Base-by-base conservation (phyloP, 2,329 filamentous ascomycete species). In the Leptographium galeiforme region DNA sequence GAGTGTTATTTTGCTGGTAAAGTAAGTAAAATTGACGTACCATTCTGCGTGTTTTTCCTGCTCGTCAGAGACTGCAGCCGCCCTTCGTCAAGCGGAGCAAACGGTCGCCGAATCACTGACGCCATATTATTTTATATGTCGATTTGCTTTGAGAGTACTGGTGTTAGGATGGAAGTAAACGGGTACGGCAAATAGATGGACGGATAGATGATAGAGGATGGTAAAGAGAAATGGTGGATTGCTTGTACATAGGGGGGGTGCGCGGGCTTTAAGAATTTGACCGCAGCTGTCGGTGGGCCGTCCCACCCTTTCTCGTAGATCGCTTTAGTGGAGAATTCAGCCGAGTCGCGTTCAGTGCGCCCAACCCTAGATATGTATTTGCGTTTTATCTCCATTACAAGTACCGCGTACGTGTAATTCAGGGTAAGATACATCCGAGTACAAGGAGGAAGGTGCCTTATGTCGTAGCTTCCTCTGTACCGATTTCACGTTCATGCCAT, bases 31-130 rank as follows among this genome's bases (percentile, higher is more conserved):
- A 25, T 12, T 25, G 54, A 72, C 77, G 61, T 77, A 84, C 81
- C 77, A 73, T 84, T 84, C 64, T 90, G 86, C 67, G 82, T 76
- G 67, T 90, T 90, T 74, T 89, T 91, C 50, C 84, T 70, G 68
- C 81, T 88, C 32, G 82, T 83, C 61, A 91, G 72, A 58, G 74
- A 80, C 67, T 88, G 84, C 32, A 90, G 74, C 60, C 87, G 80
- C 54, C 81, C 72, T 61, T 75, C 76, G 64, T 87, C 80, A 53
- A 90, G 74, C 49, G 83, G 83, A 64, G 82, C 86, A 67, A 90
- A 89, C 7, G 86, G 86, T 69, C 88, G 84, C 63, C 86, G 80
- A 57, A 74, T 70, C 57, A 76, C 61, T 60, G 76, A 67, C 64
- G 78, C 75, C 77, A 82, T 81, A 62, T 63, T 50, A 8, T 16